Evolutionary conservation across 1,284 basidiomycete genomes (phyloP).

Genomic region (Pascua guehoae): DNA sequence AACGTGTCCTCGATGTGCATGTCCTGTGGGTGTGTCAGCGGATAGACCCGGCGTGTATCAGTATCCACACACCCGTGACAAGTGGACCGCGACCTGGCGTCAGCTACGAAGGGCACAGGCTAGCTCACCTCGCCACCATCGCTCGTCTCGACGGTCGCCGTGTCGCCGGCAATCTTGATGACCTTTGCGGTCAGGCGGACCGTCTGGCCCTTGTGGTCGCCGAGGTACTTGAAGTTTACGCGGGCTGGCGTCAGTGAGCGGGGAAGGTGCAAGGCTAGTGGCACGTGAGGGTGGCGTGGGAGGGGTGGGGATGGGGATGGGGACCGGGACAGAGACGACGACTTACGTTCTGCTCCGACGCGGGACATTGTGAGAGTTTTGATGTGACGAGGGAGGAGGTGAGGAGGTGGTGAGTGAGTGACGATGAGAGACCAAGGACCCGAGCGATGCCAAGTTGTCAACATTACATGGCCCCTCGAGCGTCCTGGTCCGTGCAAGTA

Average conservation of each 20-base stretch:
- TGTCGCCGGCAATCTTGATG: slow-evolving; percentile 58
- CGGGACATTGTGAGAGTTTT: slow-evolving; percentile 29
- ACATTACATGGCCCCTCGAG: slow-evolving; percentile 1
- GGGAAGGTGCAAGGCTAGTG: not conserved
- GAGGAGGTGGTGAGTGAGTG: not conserved
- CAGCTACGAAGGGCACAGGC: not conserved
- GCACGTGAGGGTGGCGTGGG: not conserved
- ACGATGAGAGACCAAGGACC: too few species aligned
- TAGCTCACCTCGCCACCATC: slow-evolving; percentile 63
- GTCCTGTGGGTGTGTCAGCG: slow-evolving; percentile 49
- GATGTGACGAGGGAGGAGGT: not conserved
- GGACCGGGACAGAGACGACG: not conserved
- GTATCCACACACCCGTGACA: slow-evolving; percentile 50
- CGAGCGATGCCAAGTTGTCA: not conserved
- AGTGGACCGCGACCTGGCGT: slow-evolving; percentile 56
- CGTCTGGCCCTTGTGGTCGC: slow-evolving; percentile 49
- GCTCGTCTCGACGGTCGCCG: slow-evolving; percentile 62
- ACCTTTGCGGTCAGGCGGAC: slow-evolving; percentile 72
- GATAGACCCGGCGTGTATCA: slow-evolving; percentile 15
- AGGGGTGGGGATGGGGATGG: not conserved
- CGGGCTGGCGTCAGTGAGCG: slow-evolving; percentile 28
- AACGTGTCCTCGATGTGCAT: slow-evolving; percentile 57
- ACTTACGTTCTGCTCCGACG: slow-evolving; percentile 42
- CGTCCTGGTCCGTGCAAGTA: not conserved
- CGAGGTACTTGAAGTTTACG: slow-evolving; percentile 37